Percentiles rank a stretch among this genome's conserved stretches.
Evolutionary conservation across 805 yeast species (phyloP).

Genomic region (Wickerhamomyces chambardii): DNA sequence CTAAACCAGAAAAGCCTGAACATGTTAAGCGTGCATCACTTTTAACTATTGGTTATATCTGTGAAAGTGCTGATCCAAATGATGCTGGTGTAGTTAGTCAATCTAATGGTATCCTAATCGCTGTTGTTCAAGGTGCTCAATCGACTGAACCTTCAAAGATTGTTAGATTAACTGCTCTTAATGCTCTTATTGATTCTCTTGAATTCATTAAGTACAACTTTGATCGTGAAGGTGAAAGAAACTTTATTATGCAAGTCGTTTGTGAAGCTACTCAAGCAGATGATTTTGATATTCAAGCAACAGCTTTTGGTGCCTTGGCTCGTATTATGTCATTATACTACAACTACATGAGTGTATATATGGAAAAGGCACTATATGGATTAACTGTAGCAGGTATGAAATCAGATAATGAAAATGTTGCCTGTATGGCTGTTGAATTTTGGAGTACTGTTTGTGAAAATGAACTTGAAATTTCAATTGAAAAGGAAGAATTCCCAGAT

Average conservation of each 20-base stretch:
- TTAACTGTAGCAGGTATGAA: conserved; percentile 90
- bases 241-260: conserved; percentile 96
- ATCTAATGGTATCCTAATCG: conserved; percentile 86
- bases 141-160: conserved; percentile 61
- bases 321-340: conserved; percentile 88
- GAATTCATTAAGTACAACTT: conserved; percentile 86
- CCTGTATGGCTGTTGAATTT: conserved; percentile 98
- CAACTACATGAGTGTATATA: conserved; percentile 82
- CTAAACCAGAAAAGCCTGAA: conserved; percentile 69
- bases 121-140: conserved; percentile 96
- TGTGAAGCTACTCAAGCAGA: conserved; percentile 97
- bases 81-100: conserved; percentile 67
- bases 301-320: conserved; percentile 93
- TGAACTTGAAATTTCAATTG: conserved; percentile 73
- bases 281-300: conserved; percentile 76
- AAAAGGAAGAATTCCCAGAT: conserved; percentile 51
- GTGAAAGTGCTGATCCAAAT: conserved; percentile 86
- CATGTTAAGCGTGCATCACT: conserved; percentile 81
- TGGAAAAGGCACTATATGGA: conserved; percentile 94
- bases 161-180: conserved; percentile 85
- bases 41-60: conserved; percentile 88
- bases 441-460: conserved; percentile 99
- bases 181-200: conserved; percentile 84
- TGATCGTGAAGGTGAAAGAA: conserved; percentile 90
- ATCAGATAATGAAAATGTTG: conserved; percentile 71